Conservation (phyloP, 345 rosid genomes). For the Leavenworthia alabamica region DNA sequence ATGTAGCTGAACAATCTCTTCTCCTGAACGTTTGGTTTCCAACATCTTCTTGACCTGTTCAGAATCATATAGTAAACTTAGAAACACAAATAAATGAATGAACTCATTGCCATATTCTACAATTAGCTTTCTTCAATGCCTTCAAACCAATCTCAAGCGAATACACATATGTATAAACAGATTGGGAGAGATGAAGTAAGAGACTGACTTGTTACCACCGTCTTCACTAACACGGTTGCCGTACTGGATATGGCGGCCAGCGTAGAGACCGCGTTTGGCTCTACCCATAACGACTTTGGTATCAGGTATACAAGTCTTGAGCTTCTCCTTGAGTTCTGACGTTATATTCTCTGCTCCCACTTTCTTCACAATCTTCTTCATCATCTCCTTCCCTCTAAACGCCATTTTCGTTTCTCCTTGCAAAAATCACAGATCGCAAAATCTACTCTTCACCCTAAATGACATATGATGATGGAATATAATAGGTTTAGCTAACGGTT, state of each 20-base stretch:
- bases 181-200: no score
- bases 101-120: no score
- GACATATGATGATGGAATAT: neutral
- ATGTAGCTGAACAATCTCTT: conserved; percentile 91
- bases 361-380: conserved; percentile 73
- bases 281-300: conserved; percentile 67
- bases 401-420: conserved; percentile 41
- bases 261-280: conserved; percentile 81
- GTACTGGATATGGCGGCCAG: conserved; percentile 87
- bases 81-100: no score
- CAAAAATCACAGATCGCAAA: conserved; percentile 8
- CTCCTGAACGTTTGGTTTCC: conserved; percentile 95
- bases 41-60: conserved; percentile 65
- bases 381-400: conserved; percentile 79
- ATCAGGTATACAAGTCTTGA: conserved; percentile 66
- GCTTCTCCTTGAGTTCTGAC: conserved; percentile 51
- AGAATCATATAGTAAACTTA: no score
- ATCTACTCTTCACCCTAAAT: no score
- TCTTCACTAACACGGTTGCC: conserved; percentile 88
- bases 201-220: conserved; percentile 82
- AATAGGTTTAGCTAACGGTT: neutral
- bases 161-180: neutral
- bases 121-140: neutral
- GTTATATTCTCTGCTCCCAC: conserved; percentile 61
- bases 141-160: neutral